These are phyloP conservation scores for Sergeia podlipaevii DNA, from an alignment of 208 protist genomes.

Conservation along the genomic window DNA sequence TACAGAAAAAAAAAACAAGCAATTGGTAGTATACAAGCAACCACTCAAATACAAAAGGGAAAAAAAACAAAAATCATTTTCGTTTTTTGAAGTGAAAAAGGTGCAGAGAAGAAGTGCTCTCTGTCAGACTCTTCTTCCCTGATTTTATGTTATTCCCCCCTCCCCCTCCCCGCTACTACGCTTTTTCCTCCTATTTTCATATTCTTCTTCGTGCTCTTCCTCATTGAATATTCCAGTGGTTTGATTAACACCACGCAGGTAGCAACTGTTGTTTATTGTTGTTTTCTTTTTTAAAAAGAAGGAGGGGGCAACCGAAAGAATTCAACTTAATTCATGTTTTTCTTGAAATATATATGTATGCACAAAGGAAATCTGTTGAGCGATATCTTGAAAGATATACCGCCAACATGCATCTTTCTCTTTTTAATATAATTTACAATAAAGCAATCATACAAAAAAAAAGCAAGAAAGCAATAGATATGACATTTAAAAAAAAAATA, in stretches of 20 bases:
- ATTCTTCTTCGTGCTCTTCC: too few relatives aligned
- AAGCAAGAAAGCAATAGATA: slow-evolving; percentile 5
- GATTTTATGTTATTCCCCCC: not conserved
- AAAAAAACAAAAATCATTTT: not conserved
- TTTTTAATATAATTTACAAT: too few relatives aligned
- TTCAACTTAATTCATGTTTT: not conserved
- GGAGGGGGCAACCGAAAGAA: not conserved
- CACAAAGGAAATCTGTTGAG: too few relatives aligned
- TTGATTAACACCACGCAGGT: too few relatives aligned
- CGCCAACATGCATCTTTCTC: too few relatives aligned
- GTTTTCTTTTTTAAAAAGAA: not conserved
- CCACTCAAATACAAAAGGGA: not conserved
- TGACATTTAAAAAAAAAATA: not conserved
- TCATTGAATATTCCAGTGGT: too few relatives aligned
- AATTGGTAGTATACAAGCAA: not conserved
- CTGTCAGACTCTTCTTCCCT: not conserved
- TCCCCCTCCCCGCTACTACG: too few relatives aligned
- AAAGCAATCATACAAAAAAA: slow-evolving; percentile 12
- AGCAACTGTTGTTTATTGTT: not conserved
- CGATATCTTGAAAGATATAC: too few relatives aligned
- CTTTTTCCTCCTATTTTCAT: too few relatives aligned
- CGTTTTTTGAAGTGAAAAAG: not conserved
- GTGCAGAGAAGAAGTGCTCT: too few relatives aligned
- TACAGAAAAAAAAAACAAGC: not conserved
- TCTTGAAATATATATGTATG: too few relatives aligned